A percentile compares a stretch with the other conserved stretches of the same genome.
Conservation (phyloP, 495 filamentous ascomycete species). For the Cudoniella acicularis region DNA sequence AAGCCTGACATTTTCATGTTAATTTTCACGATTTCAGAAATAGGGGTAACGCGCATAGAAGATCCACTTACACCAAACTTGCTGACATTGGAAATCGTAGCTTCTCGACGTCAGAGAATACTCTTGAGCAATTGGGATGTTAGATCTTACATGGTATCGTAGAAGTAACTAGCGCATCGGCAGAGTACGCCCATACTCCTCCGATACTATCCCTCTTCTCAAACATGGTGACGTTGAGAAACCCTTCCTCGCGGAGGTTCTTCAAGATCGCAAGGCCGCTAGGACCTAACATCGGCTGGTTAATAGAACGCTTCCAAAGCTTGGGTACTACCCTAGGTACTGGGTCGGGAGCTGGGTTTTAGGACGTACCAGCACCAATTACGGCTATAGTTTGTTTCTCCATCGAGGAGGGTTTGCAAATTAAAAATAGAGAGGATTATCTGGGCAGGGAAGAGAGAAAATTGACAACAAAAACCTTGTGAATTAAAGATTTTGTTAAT, state of each 20-base stretch:
- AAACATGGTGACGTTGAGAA: conserved; percentile 15
- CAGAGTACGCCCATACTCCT: conserved; percentile 21
- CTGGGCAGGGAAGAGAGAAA: too few relatives aligned
- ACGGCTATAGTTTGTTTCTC: background rate
- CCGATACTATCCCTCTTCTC: conserved; percentile 22
- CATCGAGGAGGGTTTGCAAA: too few relatives aligned
- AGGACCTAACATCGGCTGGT: conserved; percentile 7
- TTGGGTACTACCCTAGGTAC: too few relatives aligned
- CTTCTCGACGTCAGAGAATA: background rate
- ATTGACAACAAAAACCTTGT: too few relatives aligned
- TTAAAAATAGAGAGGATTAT: too few relatives aligned
- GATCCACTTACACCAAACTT: background rate
- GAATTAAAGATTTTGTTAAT: too few relatives aligned
- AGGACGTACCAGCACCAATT: background rate
- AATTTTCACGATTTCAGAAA: background rate
- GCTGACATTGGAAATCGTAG: background rate
- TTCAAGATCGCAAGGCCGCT: conserved; percentile 22
- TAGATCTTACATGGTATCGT: background rate
- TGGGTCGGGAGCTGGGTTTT: too few relatives aligned
- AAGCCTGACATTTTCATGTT: background rate
- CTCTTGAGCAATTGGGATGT: too few relatives aligned
- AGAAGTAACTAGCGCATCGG: background rate
- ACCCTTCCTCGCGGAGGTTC: conserved; percentile 20
- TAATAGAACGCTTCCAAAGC: background rate
- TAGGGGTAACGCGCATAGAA: too few relatives aligned